Conservation (phyloP, 371 early-diverging fungal genomes). For the Actinomortierella ambigua region DNA sequence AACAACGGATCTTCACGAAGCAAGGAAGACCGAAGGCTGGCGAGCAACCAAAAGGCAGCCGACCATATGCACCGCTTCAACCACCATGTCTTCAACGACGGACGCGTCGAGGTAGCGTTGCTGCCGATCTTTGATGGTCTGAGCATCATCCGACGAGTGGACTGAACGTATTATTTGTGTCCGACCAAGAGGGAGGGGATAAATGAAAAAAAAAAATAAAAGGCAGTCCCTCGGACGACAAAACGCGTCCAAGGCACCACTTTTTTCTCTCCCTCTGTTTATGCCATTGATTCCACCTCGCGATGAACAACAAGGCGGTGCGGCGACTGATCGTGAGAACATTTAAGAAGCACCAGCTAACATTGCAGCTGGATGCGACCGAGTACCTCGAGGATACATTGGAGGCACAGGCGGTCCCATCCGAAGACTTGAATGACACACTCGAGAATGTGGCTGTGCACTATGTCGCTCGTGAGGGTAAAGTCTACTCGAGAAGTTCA, state of each 20-base stretch:
- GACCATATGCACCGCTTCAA: constrained; percentile 64
- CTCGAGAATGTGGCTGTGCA: constrained; percentile 40
- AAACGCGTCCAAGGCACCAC: too few species aligned
- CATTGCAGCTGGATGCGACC: constrained; percentile 40
- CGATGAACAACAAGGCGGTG: constrained; percentile 11
- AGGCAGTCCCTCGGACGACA: too few species aligned
- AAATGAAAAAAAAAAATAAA: too few species aligned
- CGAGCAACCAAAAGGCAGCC: constrained; percentile 38
- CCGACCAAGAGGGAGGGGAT: too few species aligned
- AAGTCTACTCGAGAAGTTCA: neutral
- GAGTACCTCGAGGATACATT: constrained; percentile 37
- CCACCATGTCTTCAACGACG: constrained; percentile 63
- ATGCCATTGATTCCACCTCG: too few species aligned
- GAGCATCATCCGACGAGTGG: constrained; percentile 49
- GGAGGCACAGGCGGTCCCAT: constrained; percentile 29
- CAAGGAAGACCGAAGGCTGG: neutral
- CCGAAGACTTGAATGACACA: constrained; percentile 41
- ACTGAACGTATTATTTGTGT: too few species aligned
- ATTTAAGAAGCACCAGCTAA: constrained; percentile 45
- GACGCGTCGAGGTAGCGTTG: constrained; percentile 61
- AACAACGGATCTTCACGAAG: neutral
- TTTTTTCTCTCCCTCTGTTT: too few species aligned
- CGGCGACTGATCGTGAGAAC: constrained; percentile 38
- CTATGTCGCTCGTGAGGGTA: constrained; percentile 46
- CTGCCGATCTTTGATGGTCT: constrained; percentile 75